A percentile compares a stretch with the other conserved stretches of the same genome.
phyloP scores from a whole-genome alignment of 768 basidiomycete genomes.

The Suillus placidus region DNA sequence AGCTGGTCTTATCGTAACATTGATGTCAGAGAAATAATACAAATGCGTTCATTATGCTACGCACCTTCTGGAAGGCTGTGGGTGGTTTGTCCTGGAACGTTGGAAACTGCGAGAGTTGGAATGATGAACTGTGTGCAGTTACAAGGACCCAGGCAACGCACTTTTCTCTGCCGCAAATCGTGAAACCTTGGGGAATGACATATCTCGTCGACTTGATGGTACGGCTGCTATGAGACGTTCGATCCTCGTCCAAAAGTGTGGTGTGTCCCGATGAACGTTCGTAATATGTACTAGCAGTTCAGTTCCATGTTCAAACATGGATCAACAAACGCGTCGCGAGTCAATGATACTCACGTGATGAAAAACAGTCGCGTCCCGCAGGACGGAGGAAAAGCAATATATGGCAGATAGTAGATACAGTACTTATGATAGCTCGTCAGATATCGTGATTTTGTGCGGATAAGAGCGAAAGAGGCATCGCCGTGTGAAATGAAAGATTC shows the following conservation, averaged over 20 bases:
- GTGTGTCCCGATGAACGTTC: background rate
- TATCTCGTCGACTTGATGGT: conserved; percentile 3
- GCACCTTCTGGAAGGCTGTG: conserved; percentile 48
- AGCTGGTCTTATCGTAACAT: conserved; percentile 39
- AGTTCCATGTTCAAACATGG: conserved; percentile 16
- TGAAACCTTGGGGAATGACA: conserved; percentile 51
- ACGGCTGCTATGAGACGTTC: background rate
- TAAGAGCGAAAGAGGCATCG: background rate
- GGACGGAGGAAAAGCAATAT: background rate
- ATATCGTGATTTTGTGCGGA: background rate
- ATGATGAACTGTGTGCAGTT: background rate
- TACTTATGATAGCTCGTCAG: background rate
- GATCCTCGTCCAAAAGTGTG: background rate
- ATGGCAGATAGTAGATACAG: background rate
- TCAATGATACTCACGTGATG: conserved; percentile 22
- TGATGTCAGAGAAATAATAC: conserved; percentile 13
- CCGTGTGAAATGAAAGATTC: background rate
- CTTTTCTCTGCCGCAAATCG: conserved; percentile 47
- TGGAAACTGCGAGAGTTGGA: conserved; percentile 31
- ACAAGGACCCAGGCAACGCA: conserved; percentile 22
- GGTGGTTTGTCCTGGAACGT: conserved; percentile 54
- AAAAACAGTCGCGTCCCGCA: conserved; percentile 23
- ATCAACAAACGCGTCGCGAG: conserved; percentile 25
- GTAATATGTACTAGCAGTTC: background rate
- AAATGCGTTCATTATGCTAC: background rate